These are phyloP conservation scores for Corymbia maculata DNA, from an alignment of 345 rosid genomes.

Conservation along the genomic window DNA sequence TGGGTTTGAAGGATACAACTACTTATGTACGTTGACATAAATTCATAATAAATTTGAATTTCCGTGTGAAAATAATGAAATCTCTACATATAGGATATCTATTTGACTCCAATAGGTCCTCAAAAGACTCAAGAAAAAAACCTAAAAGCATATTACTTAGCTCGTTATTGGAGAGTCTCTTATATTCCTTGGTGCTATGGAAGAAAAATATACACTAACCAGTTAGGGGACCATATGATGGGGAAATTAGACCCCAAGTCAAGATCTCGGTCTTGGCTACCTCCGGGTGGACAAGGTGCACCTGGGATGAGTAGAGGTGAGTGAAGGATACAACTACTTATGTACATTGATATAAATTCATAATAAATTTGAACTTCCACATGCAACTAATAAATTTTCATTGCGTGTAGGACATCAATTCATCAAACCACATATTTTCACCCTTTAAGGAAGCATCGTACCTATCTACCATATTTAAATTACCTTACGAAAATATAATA, in stretches of 20 bases:
- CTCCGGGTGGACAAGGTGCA: too few relatives aligned
- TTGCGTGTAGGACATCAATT: neutral
- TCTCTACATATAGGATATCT: too few relatives aligned
- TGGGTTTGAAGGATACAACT: neutral
- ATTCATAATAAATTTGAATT: neutral
- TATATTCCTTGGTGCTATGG: too few relatives aligned
- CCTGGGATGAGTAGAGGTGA: neutral
- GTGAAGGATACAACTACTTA: neutral
- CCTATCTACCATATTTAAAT: neutral
- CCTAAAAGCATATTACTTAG: too few relatives aligned
- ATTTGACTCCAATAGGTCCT: too few relatives aligned
- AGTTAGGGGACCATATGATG: too few relatives aligned
- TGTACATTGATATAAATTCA: neutral
- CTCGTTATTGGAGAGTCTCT: too few relatives aligned
- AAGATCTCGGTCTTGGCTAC: too few relatives aligned
- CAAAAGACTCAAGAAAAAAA: too few relatives aligned
- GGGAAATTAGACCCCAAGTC: too few relatives aligned
- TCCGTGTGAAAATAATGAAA: neutral
- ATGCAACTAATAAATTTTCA: neutral
- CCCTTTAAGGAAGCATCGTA: neutral
- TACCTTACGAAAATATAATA: neutral
- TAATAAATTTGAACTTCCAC: neutral
- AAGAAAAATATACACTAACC: too few relatives aligned
- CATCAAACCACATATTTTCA: neutral
- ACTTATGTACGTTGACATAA: neutral